These are phyloP conservation scores for Lactarius hengduanensis DNA, from an alignment of 768 basidiomycete species.

Conservation along the genomic window DNA sequence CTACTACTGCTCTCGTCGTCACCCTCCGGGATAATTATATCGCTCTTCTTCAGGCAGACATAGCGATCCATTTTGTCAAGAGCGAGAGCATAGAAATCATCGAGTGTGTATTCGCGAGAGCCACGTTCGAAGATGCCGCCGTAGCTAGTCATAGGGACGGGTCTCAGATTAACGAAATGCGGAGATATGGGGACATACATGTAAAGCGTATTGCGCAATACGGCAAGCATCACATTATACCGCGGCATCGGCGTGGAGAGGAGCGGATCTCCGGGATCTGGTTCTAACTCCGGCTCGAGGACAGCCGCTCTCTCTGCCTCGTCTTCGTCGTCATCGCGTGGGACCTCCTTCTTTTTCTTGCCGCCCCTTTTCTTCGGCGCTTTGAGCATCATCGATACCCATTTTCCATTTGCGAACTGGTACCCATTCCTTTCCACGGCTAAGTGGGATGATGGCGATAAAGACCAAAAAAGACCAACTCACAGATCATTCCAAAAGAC, in stretches of 20 bases:
- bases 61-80: constrained; percentile 85
- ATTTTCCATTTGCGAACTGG: constrained; percentile 68
- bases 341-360: constrained; percentile 36
- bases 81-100: constrained; percentile 80
- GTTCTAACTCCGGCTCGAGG: constrained; percentile 45
- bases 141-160: constrained; percentile 50
- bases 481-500: constrained; percentile 88
- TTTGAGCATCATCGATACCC: constrained; percentile 73
- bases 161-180: background rate
- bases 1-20: constrained; percentile 62
- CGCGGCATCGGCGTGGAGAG: constrained; percentile 64
- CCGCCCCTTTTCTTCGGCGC: constrained; percentile 55
- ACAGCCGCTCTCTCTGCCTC: constrained; percentile 32
- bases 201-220: constrained; percentile 80
- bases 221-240: constrained; percentile 88
- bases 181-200: constrained; percentile 52
- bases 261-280: constrained; percentile 63
- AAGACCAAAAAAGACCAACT: constrained; percentile 29
- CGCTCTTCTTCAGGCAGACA: constrained; percentile 67
- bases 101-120: constrained; percentile 81
- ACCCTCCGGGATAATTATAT: constrained; percentile 59
- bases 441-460: background rate
- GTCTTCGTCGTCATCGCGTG: constrained; percentile 30
- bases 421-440: constrained; percentile 63
- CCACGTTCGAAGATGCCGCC: constrained; percentile 88